Evolutionary conservation across 2,329 filamentous ascomycete species (phyloP), one percentile per base, ranked within the genome.

Genomic region (Pyrenochaeta sp.): DNA sequence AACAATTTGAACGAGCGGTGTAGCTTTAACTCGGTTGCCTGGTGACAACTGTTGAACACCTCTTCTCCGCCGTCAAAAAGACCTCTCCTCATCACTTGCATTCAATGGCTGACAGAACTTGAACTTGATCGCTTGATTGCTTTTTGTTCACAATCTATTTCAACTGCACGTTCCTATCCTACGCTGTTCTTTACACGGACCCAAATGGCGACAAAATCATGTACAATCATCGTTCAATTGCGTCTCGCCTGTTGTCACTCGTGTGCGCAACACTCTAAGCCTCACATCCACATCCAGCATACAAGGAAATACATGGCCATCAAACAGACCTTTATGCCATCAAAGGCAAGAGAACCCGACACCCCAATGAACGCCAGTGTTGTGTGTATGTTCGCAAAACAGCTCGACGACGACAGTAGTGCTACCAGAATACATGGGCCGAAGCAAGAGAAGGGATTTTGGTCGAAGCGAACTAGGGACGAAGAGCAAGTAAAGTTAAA

Each of bases 131-230:
- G n/a, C 14, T 15, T 34, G 19, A 20, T 34, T 34, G 31, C 19
- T 11, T 18, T 34, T 20, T 34, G 18, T 34, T 18, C 31, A 34
- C 31, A 34, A 34, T 34, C 31, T 34, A 34, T 22, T 34, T 20
- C 31, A 34, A 22, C 19, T 34, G 22, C 31, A 32, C 30, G 8
- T 14, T 15, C 14, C 24, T 8, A 11, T 11, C 30, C 10, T 21
- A 32, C 30, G 13, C 9, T 17, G 11, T 21, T n/a, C 30, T 32
- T n/a, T 18, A 32, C 17, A 32, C n/a, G 29, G 1, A 3, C 2
- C 30, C 4, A 13, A 21, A 5, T n/a, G 9, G 30, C 11, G 15
- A 19, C 31, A 21, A 10, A 22, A 20, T 14, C 14, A 34, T 19
- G 13, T 31, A 31, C 29, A 18, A 23, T 20, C 19, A 22, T 27